phyloP scores from a whole-genome alignment of 2,329 filamentous ascomycete species.

The Curvularia eragrostidis region DNA sequence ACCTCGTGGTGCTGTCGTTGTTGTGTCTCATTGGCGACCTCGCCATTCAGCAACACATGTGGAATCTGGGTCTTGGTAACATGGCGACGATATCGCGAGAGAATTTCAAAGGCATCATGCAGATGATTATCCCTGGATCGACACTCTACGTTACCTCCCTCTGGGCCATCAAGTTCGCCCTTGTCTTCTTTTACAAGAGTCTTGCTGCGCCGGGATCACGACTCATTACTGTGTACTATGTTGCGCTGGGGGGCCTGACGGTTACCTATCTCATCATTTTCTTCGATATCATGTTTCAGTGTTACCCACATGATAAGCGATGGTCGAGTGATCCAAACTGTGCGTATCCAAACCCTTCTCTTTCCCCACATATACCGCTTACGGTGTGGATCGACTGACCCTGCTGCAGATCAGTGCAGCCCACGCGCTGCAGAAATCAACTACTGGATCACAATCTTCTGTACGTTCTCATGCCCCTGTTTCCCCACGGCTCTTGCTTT shows the following conservation, averaged over 20 bases:
- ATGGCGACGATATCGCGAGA: constrained; percentile 19
- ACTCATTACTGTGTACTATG: constrained; percentile 50
- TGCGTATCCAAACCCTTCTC: constrained; percentile 11
- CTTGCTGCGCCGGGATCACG: constrained; percentile 48
- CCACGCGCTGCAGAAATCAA: constrained; percentile 27
- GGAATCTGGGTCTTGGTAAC: constrained; percentile 39
- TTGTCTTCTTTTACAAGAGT: constrained; percentile 54
- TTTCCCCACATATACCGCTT: background rate
- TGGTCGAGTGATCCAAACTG: constrained; percentile 32
- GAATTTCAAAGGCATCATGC: constrained; percentile 32
- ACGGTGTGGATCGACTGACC: constrained; percentile 12
- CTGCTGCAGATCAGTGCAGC: constrained; percentile 27
- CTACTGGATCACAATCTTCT: constrained; percentile 34
- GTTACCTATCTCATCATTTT: constrained; percentile 47
- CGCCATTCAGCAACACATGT: constrained; percentile 43
- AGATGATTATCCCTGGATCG: constrained; percentile 53
- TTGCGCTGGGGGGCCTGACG: constrained; percentile 41
- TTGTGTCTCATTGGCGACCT: constrained; percentile 37
- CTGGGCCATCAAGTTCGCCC: constrained; percentile 53
- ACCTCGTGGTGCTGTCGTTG: constrained; percentile 38
- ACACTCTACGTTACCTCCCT: constrained; percentile 52
- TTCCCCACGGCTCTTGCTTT: background rate
- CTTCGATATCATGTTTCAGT: constrained; percentile 52
- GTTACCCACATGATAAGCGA: constrained; percentile 44
- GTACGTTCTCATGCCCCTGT: constrained; percentile 12